These are phyloP conservation scores for Pseudocercospora eumusae DNA, from an alignment of 2,329 filamentous ascomycete species.

Conservation along the genomic window DNA sequence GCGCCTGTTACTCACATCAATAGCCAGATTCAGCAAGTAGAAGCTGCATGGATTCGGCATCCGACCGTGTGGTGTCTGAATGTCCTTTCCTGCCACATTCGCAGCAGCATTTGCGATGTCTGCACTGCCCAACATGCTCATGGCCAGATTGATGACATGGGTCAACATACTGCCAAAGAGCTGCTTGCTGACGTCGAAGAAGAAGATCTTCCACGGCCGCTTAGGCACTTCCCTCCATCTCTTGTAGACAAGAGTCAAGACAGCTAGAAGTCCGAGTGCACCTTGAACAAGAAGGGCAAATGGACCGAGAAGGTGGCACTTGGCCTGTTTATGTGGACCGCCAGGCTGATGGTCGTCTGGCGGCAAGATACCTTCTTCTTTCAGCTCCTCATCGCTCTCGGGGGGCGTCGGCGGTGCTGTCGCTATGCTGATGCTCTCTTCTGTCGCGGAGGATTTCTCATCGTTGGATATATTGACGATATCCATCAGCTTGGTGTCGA, in stretches of 20 bases:
- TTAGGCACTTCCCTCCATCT: constrained; percentile 89
- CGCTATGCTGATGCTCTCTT: constrained; percentile 30
- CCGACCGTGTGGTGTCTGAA: constrained; percentile 51
- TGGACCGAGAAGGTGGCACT: constrained; percentile 83
- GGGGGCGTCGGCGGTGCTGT: constrained; percentile 32
- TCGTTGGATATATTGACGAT: constrained; percentile 55
- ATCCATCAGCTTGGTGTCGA: constrained; percentile 85
- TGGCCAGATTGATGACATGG: constrained; percentile 89
- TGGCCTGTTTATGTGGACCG: constrained; percentile 53
- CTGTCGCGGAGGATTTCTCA: constrained; percentile 11
- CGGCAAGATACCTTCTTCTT: constrained; percentile 21
- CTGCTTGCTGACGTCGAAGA: constrained; percentile 96
- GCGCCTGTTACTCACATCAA: constrained; percentile 72
- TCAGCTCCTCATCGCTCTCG: constrained; percentile 1
- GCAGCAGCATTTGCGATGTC: constrained; percentile 64
- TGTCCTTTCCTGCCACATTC: constrained; percentile 19
- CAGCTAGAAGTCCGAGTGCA: constrained; percentile 77
- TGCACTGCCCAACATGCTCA: constrained; percentile 93
- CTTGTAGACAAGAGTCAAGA: constrained; percentile 88
- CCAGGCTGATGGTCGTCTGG: constrained; percentile 21
- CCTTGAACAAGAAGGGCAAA: constrained; percentile 91
- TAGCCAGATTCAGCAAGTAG: constrained; percentile 89
- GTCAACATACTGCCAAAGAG: constrained; percentile 90
- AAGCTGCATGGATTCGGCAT: constrained; percentile 93
- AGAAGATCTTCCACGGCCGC: constrained; percentile 92